Percentiles rank a stretch among this genome's conserved stretches.
Evolutionary conservation across 169 alveolate genomes (phyloP).

Genomic region (Cryptosporidium sp.): DNA sequence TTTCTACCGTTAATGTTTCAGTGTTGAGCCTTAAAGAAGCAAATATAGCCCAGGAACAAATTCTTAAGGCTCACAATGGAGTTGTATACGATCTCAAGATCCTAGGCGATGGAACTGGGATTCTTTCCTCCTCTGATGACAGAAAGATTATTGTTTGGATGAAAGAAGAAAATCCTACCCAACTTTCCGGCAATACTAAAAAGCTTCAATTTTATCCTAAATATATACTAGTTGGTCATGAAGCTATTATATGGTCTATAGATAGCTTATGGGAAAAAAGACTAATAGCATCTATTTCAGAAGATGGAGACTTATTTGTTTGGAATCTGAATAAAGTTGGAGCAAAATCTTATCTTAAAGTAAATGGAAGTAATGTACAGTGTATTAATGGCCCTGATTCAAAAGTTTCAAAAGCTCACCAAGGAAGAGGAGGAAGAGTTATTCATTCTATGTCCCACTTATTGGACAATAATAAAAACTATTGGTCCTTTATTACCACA

Average conservation of each 20-base stretch:
- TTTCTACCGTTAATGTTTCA: slow-evolving; percentile 33
- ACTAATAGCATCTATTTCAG: slow-evolving; percentile 47
- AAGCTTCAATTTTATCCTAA: not conserved
- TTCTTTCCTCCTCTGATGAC: slow-evolving; percentile 66
- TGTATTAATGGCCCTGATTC: not conserved
- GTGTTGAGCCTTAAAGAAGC: not conserved
- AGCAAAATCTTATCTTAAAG: not conserved
- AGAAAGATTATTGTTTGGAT: slow-evolving; percentile 63
- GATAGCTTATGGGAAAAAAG: slow-evolving; percentile 50
- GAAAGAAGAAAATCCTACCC: not conserved
- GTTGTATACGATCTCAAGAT: slow-evolving; percentile 34
- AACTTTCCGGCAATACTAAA: not conserved
- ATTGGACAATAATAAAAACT: not conserved
- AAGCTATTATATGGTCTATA: slow-evolving; percentile 61
- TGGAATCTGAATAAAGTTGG: slow-evolving; percentile 3
- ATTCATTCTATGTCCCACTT: not conserved
- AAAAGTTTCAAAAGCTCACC: slow-evolving; percentile 26
- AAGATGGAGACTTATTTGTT: slow-evolving; percentile 51
- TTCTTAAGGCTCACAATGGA: slow-evolving; percentile 54
- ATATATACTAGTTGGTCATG: slow-evolving; percentile 20
- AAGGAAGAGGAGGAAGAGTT: slow-evolving; percentile 69
- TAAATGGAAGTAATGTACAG: not conserved
- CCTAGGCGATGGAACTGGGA: not conserved
- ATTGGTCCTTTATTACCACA: slow-evolving; percentile 18
- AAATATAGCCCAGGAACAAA: not conserved